Evolutionary conservation across 2,329 filamentous ascomycete species (phyloP).

Genomic region (Macroventuria anomochaeta): DNA sequence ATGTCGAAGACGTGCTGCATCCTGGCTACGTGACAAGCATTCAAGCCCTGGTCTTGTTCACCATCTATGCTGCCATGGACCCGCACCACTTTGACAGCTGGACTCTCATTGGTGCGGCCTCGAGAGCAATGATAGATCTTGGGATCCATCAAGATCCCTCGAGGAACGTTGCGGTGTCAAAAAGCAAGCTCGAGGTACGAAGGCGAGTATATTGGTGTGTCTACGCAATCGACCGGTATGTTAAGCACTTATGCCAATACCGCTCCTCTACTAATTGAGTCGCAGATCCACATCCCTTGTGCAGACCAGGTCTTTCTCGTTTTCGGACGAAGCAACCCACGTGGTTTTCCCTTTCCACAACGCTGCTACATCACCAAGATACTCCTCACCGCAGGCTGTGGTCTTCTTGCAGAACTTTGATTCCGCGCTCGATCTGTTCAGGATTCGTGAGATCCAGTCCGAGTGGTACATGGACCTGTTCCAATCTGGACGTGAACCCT

Average conservation of each 20-base stretch:
- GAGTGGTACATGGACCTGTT: conserved; percentile 89
- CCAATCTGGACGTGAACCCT: conserved; percentile 73
- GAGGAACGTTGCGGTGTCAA: conserved; percentile 70
- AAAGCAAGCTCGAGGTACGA: conserved; percentile 74
- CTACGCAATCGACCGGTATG: conserved; percentile 83
- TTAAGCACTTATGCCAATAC: conserved; percentile 3
- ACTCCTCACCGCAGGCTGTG: conserved; percentile 56
- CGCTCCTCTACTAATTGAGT: conserved; percentile 21
- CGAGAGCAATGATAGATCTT: conserved; percentile 84
- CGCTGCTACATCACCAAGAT: conserved; percentile 47
- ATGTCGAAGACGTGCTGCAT: conserved; percentile 81
- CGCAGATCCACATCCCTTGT: conserved; percentile 84
- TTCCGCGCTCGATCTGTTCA: conserved; percentile 78
- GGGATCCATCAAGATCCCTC: conserved; percentile 93
- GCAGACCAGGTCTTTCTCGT: conserved; percentile 86
- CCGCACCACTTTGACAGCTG: conserved; percentile 92
- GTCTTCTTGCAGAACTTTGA: conserved; percentile 66
- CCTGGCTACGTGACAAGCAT: conserved; percentile 86
- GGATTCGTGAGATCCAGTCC: conserved; percentile 84
- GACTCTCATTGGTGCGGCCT: conserved; percentile 90
- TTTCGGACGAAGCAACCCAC: conserved; percentile 85
- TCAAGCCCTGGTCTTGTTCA: conserved; percentile 83
- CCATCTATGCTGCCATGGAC: conserved; percentile 88
- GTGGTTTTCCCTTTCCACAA: conserved; percentile 73
- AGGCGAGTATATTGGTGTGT: conserved; percentile 89